Evolutionary conservation across 108 stramenopile species (phyloP).

Genomic region (Chaetoceros tenuissimus): DNA sequence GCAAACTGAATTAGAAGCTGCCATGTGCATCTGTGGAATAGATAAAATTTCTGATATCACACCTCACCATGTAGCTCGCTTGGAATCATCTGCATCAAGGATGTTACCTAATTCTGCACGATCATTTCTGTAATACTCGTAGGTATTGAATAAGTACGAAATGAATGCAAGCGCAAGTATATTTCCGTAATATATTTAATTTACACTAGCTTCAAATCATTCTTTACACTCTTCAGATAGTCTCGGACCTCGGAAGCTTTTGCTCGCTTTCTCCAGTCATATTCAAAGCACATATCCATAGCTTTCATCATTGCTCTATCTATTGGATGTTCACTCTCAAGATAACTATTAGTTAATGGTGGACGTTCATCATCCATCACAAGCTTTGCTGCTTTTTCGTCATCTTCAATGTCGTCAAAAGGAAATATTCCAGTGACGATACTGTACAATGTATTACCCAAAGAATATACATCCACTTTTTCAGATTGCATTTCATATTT

Average conservation of each 20-base stretch:
- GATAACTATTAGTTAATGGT: constrained; percentile 12
- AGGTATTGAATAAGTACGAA: neutral
- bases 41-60: constrained; percentile 34
- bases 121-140: neutral
- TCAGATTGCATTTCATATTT: constrained; percentile 41
- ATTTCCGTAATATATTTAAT: no score
- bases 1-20: constrained; percentile 59
- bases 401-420: constrained; percentile 21
- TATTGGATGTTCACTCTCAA: constrained; percentile 30
- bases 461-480: constrained; percentile 61
- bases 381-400: constrained; percentile 11
- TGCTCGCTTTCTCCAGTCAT: constrained; percentile 39
- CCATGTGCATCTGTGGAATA: constrained; percentile 71
- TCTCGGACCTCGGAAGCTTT: constrained; percentile 26
- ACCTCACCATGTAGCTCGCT: constrained; percentile 22
- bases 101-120: neutral
- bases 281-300: constrained; percentile 39
- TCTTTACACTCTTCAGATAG: neutral
- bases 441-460: constrained; percentile 64
- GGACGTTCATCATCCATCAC: constrained; percentile 39
- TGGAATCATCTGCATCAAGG: neutral
- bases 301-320: constrained; percentile 30
- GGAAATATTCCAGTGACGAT: constrained; percentile 41
- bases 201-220: neutral
- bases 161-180: no score